Conservation (phyloP, 306 rosid genomes). For the Corylus heterophylla region DNA sequence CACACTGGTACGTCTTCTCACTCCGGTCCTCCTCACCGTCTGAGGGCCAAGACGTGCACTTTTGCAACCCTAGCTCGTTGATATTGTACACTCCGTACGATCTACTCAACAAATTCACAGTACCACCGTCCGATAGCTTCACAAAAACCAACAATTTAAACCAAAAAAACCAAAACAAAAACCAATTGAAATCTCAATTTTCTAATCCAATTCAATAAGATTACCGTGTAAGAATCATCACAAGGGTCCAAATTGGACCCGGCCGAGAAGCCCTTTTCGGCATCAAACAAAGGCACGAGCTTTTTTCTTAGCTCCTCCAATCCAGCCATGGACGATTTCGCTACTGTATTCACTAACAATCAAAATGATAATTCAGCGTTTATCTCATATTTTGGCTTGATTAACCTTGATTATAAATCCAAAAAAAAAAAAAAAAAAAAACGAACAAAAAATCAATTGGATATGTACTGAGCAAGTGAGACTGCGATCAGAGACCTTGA, state of each 20-base stretch:
- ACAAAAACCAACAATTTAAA: conserved; percentile 22
- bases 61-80: conserved; percentile 91
- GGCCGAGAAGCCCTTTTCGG: conserved; percentile 67
- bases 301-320: conserved; percentile 86
- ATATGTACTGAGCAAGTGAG: not conserved
- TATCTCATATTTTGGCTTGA: not conserved
- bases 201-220: not conserved
- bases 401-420: not conserved
- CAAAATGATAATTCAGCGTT: not conserved
- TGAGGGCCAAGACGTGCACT: conserved; percentile 62
- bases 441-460: not conserved
- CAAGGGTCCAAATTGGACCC: conserved; percentile 66
- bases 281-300: conserved; percentile 70
- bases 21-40: conserved; percentile 42
- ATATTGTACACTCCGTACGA: conserved; percentile 90
- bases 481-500: not conserved
- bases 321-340: conserved; percentile 60
- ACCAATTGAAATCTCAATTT: not conserved
- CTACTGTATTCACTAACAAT: not conserved
- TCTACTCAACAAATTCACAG: conserved; percentile 84
- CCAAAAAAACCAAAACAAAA: conserved; percentile 22
- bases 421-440: not conserved
- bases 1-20: conserved; percentile 76
- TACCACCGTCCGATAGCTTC: conserved; percentile 88
- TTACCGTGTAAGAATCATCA: conserved; percentile 87